A percentile compares a stretch with the other conserved stretches of the same genome.
phyloP scores from a whole-genome alignment of 2,329 filamentous ascomycete genomes.

The Coniochaeta sp. region DNA sequence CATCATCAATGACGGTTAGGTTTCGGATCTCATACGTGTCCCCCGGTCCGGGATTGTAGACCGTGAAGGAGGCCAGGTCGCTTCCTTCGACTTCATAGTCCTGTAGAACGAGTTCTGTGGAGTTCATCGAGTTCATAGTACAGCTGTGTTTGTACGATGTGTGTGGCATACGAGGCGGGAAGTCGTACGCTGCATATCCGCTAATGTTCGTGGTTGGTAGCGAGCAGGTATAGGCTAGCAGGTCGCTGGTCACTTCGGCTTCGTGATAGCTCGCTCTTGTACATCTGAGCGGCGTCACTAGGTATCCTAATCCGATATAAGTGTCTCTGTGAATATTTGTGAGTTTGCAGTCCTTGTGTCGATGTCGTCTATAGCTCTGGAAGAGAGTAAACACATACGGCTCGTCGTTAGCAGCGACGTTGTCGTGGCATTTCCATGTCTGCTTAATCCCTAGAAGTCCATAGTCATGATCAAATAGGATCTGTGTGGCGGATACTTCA shows the following conservation, averaged over 20 bases:
- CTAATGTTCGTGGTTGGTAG: conserved; percentile 8
- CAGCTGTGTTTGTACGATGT: conserved; percentile 12
- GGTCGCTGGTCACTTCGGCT: not conserved
- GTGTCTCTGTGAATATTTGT: conserved; percentile 2
- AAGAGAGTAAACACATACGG: conserved; percentile 2
- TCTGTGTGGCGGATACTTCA: conserved; percentile 2
- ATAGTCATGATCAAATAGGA: conserved; percentile 9
- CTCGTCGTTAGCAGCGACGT: conserved; percentile 6
- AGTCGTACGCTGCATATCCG: conserved; percentile 7
- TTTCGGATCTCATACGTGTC: conserved; percentile 9
- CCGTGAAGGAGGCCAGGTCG: conserved; percentile 4
- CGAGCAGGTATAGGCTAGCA: conserved; percentile 6
- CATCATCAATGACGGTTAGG: conserved; percentile 9
- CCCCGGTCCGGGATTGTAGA: conserved; percentile 10
- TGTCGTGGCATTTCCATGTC: conserved; percentile 11
- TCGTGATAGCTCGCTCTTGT: not conserved
- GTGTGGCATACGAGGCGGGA: conserved; percentile 10
- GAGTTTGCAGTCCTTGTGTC: not conserved
- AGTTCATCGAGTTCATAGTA: conserved; percentile 12
- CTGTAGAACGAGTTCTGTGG: conserved; percentile 7
- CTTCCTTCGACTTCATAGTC: conserved; percentile 7
- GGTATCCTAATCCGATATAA: conserved; percentile 9
- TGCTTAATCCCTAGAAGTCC: conserved; percentile 10
- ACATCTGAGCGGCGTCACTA: conserved; percentile 6
- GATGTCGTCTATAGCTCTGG: not conserved